Base-by-base conservation (phyloP, 768 basidiomycete species). In the Harrya chromipes region DNA sequence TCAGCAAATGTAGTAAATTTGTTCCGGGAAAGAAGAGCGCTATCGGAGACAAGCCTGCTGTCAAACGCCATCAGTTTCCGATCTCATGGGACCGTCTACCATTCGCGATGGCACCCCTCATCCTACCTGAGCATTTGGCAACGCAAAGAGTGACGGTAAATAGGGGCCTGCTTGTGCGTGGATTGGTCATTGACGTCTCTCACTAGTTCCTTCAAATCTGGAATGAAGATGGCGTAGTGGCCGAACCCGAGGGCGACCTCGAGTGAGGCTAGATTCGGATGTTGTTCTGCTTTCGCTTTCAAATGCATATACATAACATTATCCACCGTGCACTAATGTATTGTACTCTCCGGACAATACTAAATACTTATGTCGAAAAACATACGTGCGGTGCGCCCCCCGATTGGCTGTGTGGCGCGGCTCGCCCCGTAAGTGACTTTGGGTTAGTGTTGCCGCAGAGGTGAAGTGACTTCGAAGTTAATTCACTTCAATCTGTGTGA, bases 1-100 rank as follows among this genome's bases (percentile, higher is more conserved):
- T 4, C 49, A 97, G 94, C 38, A 98, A 97, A 88, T 93, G 93
- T 56, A 75, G 78, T 40, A 97, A 94, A 68, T 97, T 89, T 63
- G 78, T 84, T 4, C 68, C 84, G 5, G 87, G 87, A 17, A 98
- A 97, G 78, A 97, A 97, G 71, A 90, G 83, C 46, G 82, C 90
- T 0, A 66, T 87, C 3, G 94, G 94, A 1, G 95, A 99, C 67
- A 89, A 84, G 61, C 78, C 87, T 13, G 89, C 84, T 5, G 66
- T 73, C 2, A 83, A 80, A 57, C 80, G 81, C 23, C 73, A 84
- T 56, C 80, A 84, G 2, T 70, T 74, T 35, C 78, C 79, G 6
- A 79, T 92, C 34, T 75, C 79, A 24, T 91, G 91, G 85, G 79
- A 82, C 21, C 78, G 87, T 16, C 68, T 94, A 43, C 83, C 85